These are phyloP conservation scores for Zelonia costaricensis DNA, from an alignment of 208 protist genomes.

Conservation along the genomic window DNA sequence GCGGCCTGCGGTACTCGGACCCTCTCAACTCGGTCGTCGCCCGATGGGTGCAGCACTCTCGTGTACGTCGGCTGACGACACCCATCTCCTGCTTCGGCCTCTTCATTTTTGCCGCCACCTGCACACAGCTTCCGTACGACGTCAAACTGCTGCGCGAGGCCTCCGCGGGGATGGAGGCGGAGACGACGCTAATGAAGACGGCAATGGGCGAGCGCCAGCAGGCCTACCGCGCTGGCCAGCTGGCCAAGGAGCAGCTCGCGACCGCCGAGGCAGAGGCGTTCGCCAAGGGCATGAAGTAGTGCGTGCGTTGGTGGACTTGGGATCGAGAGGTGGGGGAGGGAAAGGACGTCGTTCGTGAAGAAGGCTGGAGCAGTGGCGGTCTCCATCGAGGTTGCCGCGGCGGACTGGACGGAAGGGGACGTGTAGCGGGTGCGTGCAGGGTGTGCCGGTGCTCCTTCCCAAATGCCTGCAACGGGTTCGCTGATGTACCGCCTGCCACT, in stretches of 20 bases:
- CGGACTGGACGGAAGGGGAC: too few relatives aligned
- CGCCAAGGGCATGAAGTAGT: conserved; percentile 7
- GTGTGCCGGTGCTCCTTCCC: too few relatives aligned
- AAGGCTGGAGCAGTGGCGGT: too few relatives aligned
- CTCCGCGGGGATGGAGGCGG: conserved; percentile 11
- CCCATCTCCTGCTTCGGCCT: conserved; percentile 67
- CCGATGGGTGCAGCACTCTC: conserved; percentile 41
- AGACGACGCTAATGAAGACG: conserved; percentile 42
- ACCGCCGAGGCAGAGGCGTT: conserved; percentile 22
- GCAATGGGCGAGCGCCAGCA: conserved; percentile 32
- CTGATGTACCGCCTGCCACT: too few relatives aligned
- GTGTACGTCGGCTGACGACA: conserved; percentile 53
- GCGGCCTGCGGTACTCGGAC: conserved; percentile 66
- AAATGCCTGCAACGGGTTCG: too few relatives aligned
- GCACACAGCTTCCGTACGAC: conserved; percentile 57
- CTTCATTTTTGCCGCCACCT: conserved; percentile 42
- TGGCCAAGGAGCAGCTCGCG: conserved; percentile 27
- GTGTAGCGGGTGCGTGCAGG: too few relatives aligned
- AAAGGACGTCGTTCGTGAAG: neutral
- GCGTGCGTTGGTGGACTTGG: neutral
- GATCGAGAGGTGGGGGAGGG: neutral
- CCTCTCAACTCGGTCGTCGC: conserved; percentile 68
- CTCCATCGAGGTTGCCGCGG: too few relatives aligned
- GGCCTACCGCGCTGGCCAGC: conserved; percentile 45
- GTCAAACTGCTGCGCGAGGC: conserved; percentile 37